Evolutionary conservation across 345 rosid species (phyloP), one percentile per base, ranked within the genome.

Genomic region (Eucalyptus leucophloia): DNA sequence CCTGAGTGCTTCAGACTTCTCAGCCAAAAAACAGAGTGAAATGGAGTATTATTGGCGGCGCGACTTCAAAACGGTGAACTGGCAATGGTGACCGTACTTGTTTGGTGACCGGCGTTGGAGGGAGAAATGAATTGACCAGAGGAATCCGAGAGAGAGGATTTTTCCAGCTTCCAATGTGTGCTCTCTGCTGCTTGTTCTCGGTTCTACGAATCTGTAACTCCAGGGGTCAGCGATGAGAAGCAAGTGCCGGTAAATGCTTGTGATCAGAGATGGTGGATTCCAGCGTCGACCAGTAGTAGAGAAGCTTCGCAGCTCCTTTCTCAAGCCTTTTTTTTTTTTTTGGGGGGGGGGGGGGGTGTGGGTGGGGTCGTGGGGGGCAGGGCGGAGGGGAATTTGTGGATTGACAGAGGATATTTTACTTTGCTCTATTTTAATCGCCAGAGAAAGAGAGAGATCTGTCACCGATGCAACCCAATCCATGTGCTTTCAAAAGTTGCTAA

Each of bases 71-170:
- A 58, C 7, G 3, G 62, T 58, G 62, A 58, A 58, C 30, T 24
- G 30, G 62, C 62, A 4, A 58, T 58, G 62, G 62, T 3, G 6
- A 56, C 30, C 0, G 0, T 2, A 2, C 30, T 56, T 56, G 62
- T 56, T 56, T 1, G 6, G 6, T 24, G 13, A 56, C 62, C 13
- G 0, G 62, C 13, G 6, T 56, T 1, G 1, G 3, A 60, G 32
- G 2, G 32, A 60, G 32, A 60, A 28, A 28, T 28, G 69, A 60
- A 60, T 60, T 1, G 32, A 60, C 14, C 4, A 3, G 17, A 60
- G 67, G 67, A 60, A 3, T 60, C 67, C 7, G 32, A 60, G 32
- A 60, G 17, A 60, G n/a, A 28, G 32, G 32, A 6, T 28, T 26
- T 60, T 28, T 28, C 67, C 17, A 6, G 32, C 67, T 60, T 60